A percentile compares a stretch with the other conserved stretches of the same genome.
Conservation (phyloP, 2,329 filamentous ascomycete genomes). For the Plenodomus biglobosus region DNA sequence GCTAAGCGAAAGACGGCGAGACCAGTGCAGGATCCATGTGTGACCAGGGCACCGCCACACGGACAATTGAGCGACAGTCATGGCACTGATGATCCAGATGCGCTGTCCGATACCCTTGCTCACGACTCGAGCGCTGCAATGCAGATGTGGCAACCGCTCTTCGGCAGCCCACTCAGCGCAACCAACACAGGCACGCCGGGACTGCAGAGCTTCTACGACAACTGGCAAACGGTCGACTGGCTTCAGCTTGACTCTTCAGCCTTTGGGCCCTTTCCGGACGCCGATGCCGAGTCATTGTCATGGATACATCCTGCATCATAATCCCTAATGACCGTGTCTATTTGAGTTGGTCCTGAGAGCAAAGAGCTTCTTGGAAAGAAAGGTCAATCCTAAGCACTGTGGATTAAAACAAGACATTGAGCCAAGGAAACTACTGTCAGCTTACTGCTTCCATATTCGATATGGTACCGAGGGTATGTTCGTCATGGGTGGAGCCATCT, state of each 20-base stretch:
- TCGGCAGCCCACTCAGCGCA: slow-evolving; percentile 27
- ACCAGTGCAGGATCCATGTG: slow-evolving; percentile 6
- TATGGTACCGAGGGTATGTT: no score
- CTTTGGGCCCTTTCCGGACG: slow-evolving; percentile 16
- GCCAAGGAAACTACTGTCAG: no score
- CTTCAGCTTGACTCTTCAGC: slow-evolving; percentile 40
- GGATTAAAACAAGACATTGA: no score
- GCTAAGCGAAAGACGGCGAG: slow-evolving; percentile 30
- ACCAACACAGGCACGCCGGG: slow-evolving; percentile 16
- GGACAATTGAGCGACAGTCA: background rate
- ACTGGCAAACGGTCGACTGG: slow-evolving; percentile 42
- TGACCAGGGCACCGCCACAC: background rate
- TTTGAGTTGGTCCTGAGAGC: no score
- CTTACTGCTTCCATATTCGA: no score
- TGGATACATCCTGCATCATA: background rate
- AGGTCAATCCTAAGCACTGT: no score
- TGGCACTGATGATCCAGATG: background rate
- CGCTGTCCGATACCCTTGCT: background rate
- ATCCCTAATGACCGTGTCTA: no score
- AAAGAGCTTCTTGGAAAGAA: no score
- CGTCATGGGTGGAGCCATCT: no score
- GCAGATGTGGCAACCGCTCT: slow-evolving; percentile 21
- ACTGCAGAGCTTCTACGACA: slow-evolving; percentile 26
- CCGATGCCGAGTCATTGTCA: background rate
- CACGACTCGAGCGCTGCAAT: background rate